phyloP scores from a whole-genome alignment of 495 filamentous ascomycete genomes.

The Penicillium verhagenii region DNA sequence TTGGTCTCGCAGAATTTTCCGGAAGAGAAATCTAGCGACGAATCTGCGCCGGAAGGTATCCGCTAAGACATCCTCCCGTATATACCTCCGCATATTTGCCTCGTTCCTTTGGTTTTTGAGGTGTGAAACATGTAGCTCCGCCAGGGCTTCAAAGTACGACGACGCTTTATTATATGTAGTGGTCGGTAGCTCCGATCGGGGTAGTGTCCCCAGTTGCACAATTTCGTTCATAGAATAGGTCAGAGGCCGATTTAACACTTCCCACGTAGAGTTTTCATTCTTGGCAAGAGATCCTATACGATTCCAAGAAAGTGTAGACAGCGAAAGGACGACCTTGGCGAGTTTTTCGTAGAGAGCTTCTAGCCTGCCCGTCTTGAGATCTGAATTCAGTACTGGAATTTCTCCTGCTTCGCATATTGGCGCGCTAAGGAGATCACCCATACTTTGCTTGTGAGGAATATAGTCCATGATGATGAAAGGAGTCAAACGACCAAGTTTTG shows the following conservation, averaged over 20 bases:
- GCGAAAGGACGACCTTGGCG: neutral
- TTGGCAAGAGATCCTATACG: neutral
- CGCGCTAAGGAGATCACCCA: constrained; percentile 29
- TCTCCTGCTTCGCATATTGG: constrained; percentile 16
- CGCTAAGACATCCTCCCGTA: neutral
- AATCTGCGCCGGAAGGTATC: constrained; percentile 13
- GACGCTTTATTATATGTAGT: too few relatives aligned
- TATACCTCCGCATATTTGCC: constrained; percentile 4
- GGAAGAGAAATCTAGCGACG: constrained; percentile 12
- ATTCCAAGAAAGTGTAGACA: neutral
- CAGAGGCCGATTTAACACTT: neutral
- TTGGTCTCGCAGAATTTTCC: neutral
- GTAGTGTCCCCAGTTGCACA: too few relatives aligned
- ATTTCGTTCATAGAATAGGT: too few relatives aligned
- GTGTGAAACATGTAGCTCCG: constrained; percentile 10
- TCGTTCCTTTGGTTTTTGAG: constrained; percentile 47
- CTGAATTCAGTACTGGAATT: constrained; percentile 27
- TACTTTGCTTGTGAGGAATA: constrained; percentile 29
- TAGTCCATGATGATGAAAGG: constrained; percentile 42
- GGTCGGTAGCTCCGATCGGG: too few relatives aligned
- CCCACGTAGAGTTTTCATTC: neutral
- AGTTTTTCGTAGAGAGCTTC: constrained; percentile 7
- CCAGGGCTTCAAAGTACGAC: too few relatives aligned
- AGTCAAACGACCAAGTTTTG: constrained; percentile 15
- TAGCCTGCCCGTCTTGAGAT: constrained; percentile 7